Conservation (phyloP, 2,329 filamentous ascomycete species). For the Trichoderma brevicompactum region DNA sequence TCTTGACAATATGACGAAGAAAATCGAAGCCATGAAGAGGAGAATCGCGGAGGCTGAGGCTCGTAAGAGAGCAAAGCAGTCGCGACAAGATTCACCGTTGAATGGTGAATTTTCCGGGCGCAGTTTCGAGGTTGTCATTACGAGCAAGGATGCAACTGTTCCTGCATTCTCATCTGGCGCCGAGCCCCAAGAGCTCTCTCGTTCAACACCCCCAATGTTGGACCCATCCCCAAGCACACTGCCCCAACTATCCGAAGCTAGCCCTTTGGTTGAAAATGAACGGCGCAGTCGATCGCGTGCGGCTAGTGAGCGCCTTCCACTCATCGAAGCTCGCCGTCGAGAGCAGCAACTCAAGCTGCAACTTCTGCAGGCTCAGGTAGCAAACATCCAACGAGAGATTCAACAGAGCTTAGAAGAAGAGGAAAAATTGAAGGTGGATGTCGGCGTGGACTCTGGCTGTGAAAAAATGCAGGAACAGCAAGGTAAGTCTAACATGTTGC, state of each 20-base stretch:
- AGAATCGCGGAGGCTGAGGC: constrained; percentile 64
- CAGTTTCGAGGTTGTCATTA: constrained; percentile 32
- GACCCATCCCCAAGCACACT: constrained; percentile 18
- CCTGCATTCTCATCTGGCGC: neutral
- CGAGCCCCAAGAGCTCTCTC: constrained; percentile 6
- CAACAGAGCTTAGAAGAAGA: constrained; percentile 44
- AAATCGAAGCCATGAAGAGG: constrained; percentile 64
- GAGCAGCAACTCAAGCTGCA: constrained; percentile 53
- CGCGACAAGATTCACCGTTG: constrained; percentile 40
- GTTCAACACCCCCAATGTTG: constrained; percentile 26
- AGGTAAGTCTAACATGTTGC: constrained; percentile 25
- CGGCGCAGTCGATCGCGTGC: constrained; percentile 40
- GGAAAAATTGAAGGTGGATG: constrained; percentile 40
- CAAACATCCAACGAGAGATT: constrained; percentile 55
- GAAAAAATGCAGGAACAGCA: constrained; percentile 25
- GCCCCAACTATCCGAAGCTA: constrained; percentile 31
- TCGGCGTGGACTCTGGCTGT: constrained; percentile 31
- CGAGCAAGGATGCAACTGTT: neutral
- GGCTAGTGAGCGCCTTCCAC: constrained; percentile 45
- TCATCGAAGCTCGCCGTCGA: constrained; percentile 44
- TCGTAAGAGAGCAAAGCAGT: constrained; percentile 52
- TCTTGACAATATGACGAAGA: constrained; percentile 57
- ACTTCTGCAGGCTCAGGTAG: constrained; percentile 52
- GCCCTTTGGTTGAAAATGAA: constrained; percentile 27
- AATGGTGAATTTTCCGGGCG: constrained; percentile 37